Percentiles rank a stretch among this genome's conserved stretches.
Evolutionary conservation across 2,329 filamentous ascomycete species (phyloP).

Genomic region (Pyrenophora seminiperda): DNA sequence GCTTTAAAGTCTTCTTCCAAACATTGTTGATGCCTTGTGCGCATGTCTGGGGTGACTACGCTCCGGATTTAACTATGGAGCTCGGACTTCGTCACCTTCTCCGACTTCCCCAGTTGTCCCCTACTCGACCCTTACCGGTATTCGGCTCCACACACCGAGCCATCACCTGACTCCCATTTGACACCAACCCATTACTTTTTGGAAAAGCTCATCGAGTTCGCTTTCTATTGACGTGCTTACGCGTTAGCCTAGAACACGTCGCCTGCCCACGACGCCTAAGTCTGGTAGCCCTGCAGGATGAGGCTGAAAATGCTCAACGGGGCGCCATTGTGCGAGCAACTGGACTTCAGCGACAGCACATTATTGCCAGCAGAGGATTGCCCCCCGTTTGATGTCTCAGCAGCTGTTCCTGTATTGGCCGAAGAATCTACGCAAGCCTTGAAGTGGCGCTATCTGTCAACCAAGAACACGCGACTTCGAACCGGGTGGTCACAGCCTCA

Average conservation of each 20-base stretch:
- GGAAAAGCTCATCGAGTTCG: too few species aligned
- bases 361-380: slow-evolving; percentile 60
- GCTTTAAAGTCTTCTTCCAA: slow-evolving; percentile 2
- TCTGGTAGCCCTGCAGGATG: slow-evolving; percentile 22
- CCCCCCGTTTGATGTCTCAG: slow-evolving; percentile 38
- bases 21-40: neutral
- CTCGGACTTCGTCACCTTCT: slow-evolving; percentile 6
- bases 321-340: slow-evolving; percentile 60
- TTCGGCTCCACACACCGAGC: slow-evolving; percentile 5
- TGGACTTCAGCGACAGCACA: slow-evolving; percentile 61
- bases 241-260: neutral
- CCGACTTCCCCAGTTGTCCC: neutral
- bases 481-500: slow-evolving; percentile 44
- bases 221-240: too few species aligned
- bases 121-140: too few species aligned
- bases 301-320: slow-evolving; percentile 61
- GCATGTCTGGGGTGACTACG: too few species aligned
- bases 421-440: slow-evolving; percentile 14
- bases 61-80: neutral
- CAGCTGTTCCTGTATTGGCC: neutral
- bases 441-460: slow-evolving; percentile 40
- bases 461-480: slow-evolving; percentile 23
- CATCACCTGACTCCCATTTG: neutral
- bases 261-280: neutral
- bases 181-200: too few species aligned